Base-by-base conservation (phyloP, 2,329 filamentous ascomycete genomes). In the Cercospora nicotianae region DNA sequence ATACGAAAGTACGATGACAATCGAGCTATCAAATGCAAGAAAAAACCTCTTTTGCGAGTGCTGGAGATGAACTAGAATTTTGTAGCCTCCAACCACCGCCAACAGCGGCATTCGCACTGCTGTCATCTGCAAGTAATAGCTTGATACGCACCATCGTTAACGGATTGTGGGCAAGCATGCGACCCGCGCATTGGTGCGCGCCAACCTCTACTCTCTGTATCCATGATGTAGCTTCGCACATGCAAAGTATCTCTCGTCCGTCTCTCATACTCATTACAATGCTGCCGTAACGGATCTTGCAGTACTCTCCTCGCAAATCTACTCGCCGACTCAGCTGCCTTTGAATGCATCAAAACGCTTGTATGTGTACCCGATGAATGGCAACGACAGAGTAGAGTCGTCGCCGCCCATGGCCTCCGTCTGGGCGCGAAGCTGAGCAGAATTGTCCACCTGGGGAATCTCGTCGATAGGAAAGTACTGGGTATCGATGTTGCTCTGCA, bases 391-490 rank as follows among this genome's bases (percentile, higher is more conserved):
- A 82, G 97, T 94, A 3, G 94, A 93, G 71, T 93, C 90, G 79
- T 96, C 91, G 74, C 94, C 92, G 9, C 82, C 83, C 73, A 86
- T 85, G 69, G 90, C 89, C 71, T 90, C 87, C 60, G 92, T 92
- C 80, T 96, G 92, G 20, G 92, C 92, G 79, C 93, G 91, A 76
- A 97, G 87, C 72, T 92, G 87, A 26, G 93, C 95, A 65, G 91
- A 93, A 72, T 93, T 97, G 80, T 97, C 94, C 65, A 93, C 94
- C 83, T 98, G 94, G 75, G 96, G 93, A 77, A 99, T 97, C 81
- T 99, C 95, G 78, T 99, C 95, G 63, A 93, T 97, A 9, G 95
- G 95, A 89, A 99, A 99, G 85, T 99, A 98, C 58, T 94, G 94
- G 20, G 95, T 97, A 79, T 99, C 95, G 75, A 97, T 91, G 80